Percentiles rank a stretch among this genome's conserved stretches.
phyloP scores from a whole-genome alignment of 495 filamentous ascomycete genomes.

The Annulohypoxylon maeteangense region DNA sequence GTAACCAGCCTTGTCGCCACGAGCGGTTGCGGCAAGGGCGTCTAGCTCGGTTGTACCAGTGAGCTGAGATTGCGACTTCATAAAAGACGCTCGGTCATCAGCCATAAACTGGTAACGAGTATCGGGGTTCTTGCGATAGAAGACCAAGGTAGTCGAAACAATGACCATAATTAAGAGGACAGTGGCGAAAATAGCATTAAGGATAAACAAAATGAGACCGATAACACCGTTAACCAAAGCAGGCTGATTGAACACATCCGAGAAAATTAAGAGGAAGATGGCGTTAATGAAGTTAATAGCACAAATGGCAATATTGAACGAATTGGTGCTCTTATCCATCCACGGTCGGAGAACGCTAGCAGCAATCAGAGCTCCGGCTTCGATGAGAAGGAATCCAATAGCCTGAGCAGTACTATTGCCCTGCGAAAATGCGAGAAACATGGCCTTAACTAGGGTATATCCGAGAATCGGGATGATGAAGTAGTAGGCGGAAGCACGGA shows the following conservation, averaged over 20 bases:
- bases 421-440: constrained; percentile 92
- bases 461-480: constrained; percentile 86
- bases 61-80: constrained; percentile 95
- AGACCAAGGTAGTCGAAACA: constrained; percentile 80
- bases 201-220: constrained; percentile 92
- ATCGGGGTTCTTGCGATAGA: constrained; percentile 95
- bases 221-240: constrained; percentile 90
- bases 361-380: constrained; percentile 80
- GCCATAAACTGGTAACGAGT: constrained; percentile 96
- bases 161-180: constrained; percentile 89
- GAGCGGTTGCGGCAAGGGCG: constrained; percentile 90
- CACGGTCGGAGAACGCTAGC: constrained; percentile 87
- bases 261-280: constrained; percentile 86
- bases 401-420: constrained; percentile 79
- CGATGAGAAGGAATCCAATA: constrained; percentile 84
- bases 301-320: constrained; percentile 93
- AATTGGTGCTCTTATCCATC: constrained; percentile 99
- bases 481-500: constrained; percentile 96
- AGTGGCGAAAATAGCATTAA: constrained; percentile 88
- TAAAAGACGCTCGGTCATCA: constrained; percentile 95
- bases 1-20: constrained; percentile 82
- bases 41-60: constrained; percentile 83
- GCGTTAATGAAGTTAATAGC: constrained; percentile 91
- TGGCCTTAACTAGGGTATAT: constrained; percentile 85
- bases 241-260: constrained; percentile 84